Percentiles rank a stretch among this genome's conserved stretches.
Conservation (phyloP, 257 asterid genomes). For the Solanum appendiculatum region DNA sequence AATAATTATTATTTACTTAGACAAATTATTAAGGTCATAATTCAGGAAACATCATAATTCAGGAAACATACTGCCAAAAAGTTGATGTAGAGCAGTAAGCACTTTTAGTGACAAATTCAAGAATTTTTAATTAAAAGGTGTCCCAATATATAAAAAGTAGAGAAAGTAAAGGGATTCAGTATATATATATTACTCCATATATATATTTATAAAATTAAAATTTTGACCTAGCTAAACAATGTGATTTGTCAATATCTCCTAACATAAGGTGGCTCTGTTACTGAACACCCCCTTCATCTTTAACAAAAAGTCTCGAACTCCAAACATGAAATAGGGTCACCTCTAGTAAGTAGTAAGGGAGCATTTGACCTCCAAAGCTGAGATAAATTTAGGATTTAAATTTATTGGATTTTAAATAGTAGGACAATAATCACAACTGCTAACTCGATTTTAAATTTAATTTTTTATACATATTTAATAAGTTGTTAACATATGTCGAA, state of each 20-base stretch:
- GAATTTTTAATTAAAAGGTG: not conserved
- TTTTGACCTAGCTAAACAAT: no score
- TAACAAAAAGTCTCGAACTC: rapidly evolving
- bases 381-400: not conserved
- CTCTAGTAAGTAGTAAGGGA: not conserved
- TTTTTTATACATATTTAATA: no score
- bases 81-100: not conserved
- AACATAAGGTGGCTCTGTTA: no score
- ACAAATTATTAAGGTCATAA: not conserved
- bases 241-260: no score
- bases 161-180: no score
- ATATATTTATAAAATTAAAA: no score
- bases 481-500: not conserved
- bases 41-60: not conserved
- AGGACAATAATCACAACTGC: not conserved
- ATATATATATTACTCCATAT: no score
- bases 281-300: rapidly evolving
- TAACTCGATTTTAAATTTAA: no score
- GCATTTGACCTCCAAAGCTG: not conserved
- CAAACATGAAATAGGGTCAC: rapidly evolving
- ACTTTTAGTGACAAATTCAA: not conserved
- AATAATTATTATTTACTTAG: not conserved
- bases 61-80: not conserved
- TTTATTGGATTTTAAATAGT: not conserved
- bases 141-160: not conserved